Evolutionary conservation across 1,284 basidiomycete species (phyloP), one percentile per base, ranked within the genome.

Genomic region (Moesziomyces sp.): DNA sequence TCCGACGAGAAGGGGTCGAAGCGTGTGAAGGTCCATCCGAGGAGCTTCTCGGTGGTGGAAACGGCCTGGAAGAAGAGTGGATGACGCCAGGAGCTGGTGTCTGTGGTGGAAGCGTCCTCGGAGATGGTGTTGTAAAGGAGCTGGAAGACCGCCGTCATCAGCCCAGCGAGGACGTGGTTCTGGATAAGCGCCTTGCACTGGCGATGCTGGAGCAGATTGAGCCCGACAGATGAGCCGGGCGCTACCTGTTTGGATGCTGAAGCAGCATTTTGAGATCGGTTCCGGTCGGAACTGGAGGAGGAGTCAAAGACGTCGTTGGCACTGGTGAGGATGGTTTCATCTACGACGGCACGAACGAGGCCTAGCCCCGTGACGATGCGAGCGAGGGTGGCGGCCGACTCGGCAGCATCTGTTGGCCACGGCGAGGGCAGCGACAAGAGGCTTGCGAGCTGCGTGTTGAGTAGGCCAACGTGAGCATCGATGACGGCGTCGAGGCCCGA

Each of bases 181-280:
- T 78, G 73, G 18, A 74, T 56, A n/a, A 75, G 63, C 9, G 70
- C 55, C 46, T 80, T 80, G 70, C 74, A 81, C 48, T 77, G 77
- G 21, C 70, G 60, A 50, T 77, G 77, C 53, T 75, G 73, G 16
- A 68, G 68, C 23, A 62, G 47, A 16, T 55, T 76, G 26, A 81
- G 74, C 16, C 78, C 79, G 18, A 76, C 68, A 5, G 60, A 54
- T 1, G 66, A 69, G 35, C 69, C 76, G n/a, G 58, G 59, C 2
- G 69, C 60, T 1, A 53, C 66, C 11, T 57, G 55, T 45, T 75
- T 71, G 18, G 56, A 60, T 3, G 51, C 34, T 24, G 69, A 44
- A 16, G 52, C 55, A 21, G 53, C 34, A 19, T 56, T 34, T 21
- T 58, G 59, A 2, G 54, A 35, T 18, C 60, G 70, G 45, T 46